Conservation (phyloP, 1,284 basidiomycete genomes). For the Ustilago loliicola region DNA sequence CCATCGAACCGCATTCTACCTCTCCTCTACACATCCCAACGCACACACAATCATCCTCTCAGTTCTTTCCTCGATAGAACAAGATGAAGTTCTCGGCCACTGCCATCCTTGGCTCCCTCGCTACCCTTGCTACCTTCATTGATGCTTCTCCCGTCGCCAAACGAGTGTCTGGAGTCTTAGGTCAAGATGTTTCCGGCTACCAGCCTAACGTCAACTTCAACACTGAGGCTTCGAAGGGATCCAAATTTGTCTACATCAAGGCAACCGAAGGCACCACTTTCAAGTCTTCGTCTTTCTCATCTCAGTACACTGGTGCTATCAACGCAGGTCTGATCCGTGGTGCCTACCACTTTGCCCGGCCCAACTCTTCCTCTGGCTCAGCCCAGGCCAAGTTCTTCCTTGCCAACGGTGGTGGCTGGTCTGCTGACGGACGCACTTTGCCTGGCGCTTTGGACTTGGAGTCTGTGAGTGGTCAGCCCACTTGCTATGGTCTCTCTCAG, state of each 20-base stretch:
- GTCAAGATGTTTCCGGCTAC: slow-evolving; percentile 75
- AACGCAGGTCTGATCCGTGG: slow-evolving; percentile 76
- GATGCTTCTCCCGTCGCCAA: slow-evolving; percentile 40
- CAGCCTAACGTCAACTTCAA: slow-evolving; percentile 75
- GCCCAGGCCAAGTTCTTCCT: slow-evolving; percentile 77
- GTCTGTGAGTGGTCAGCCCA: slow-evolving; percentile 19
- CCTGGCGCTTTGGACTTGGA: slow-evolving; percentile 63
- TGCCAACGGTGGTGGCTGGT: slow-evolving; percentile 74
- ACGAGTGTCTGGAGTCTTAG: slow-evolving; percentile 36
- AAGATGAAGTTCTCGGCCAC: slow-evolving; percentile 32
- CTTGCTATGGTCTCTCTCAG: slow-evolving; percentile 76
- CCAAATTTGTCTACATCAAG: slow-evolving; percentile 79
- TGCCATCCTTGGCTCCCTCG: slow-evolving; percentile 19
- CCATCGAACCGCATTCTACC: neutral
- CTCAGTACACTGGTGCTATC: slow-evolving; percentile 75
- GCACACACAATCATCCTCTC: neutral
- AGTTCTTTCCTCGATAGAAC: neutral
- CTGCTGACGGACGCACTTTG: slow-evolving; percentile 47
- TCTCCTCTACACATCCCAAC: neutral
- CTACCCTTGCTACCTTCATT: slow-evolving; percentile 12
- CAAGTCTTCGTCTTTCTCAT: slow-evolving; percentile 71
- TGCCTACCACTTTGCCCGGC: slow-evolving; percentile 77
- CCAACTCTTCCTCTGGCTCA: slow-evolving; percentile 73
- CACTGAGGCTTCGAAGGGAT: slow-evolving; percentile 75
- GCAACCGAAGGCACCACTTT: slow-evolving; percentile 78